Conservation (phyloP, 2,329 filamentous ascomycete species). For the Dothideomycetes sp. region DNA sequence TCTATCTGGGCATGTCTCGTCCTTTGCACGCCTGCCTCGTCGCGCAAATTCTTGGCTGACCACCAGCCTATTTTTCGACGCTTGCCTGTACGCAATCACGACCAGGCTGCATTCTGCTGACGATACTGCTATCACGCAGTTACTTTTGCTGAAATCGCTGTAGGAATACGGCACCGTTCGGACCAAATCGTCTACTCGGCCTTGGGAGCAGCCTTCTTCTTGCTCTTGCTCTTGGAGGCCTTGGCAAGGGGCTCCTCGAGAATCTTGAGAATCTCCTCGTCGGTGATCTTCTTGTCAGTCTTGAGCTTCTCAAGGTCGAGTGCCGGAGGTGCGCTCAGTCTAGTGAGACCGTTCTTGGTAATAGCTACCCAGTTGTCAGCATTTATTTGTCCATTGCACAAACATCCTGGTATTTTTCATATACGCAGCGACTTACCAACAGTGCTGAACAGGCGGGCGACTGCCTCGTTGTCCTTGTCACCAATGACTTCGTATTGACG, state of each 20-base stretch:
- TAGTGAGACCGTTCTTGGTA: slow-evolving; percentile 92
- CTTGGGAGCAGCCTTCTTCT: slow-evolving; percentile 67
- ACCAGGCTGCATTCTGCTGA: no score
- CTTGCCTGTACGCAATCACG: no score
- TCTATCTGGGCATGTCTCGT: not conserved
- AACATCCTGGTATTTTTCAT: no score
- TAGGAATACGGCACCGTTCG: no score
- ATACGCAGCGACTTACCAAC: slow-evolving; percentile 59
- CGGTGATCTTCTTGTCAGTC: slow-evolving; percentile 95
- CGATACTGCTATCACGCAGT: no score
- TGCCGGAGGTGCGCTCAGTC: slow-evolving; percentile 64
- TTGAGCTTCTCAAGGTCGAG: slow-evolving; percentile 74
- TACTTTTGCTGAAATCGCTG: no score
- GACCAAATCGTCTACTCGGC: no score
- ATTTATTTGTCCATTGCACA: not conserved
- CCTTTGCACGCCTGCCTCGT: no score
- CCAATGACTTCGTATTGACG: slow-evolving; percentile 93
- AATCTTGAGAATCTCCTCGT: slow-evolving; percentile 91
- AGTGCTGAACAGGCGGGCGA: slow-evolving; percentile 80
- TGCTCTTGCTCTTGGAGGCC: slow-evolving; percentile 58
- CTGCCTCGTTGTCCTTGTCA: slow-evolving; percentile 78
- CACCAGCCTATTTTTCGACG: no score
- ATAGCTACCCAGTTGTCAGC: slow-evolving; percentile 51
- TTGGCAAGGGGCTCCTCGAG: slow-evolving; percentile 72
- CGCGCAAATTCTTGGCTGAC: no score